phyloP scores from a whole-genome alignment of 2,329 filamentous ascomycete genomes.

The Penicillium rolfsii region DNA sequence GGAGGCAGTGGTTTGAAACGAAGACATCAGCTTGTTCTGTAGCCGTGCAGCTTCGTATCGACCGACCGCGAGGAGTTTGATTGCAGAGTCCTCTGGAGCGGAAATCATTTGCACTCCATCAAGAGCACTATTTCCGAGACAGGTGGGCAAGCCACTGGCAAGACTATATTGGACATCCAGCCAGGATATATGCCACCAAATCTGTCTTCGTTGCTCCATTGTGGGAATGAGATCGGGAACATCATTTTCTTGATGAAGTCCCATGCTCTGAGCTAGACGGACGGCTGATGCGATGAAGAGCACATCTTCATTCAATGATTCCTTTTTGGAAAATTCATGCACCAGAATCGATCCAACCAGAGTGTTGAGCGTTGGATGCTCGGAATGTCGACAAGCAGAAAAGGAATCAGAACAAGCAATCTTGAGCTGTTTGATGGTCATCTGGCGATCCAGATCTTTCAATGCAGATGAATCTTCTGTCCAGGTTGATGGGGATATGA shows the following conservation, averaged over 20 bases:
- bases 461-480: not conserved
- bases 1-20: not conserved
- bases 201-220: constrained; percentile 15
- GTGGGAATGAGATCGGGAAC: not conserved
- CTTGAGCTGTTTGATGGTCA: constrained; percentile 11
- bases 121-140: constrained; percentile 7
- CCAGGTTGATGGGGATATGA: constrained; percentile 2
- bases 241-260: constrained; percentile 20
- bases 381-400: constrained; percentile 13
- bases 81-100: not conserved
- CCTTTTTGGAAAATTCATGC: constrained; percentile 10
- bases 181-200: constrained; percentile 30
- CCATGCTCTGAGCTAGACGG: constrained; percentile 26
- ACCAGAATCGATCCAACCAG: constrained; percentile 23
- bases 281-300: constrained; percentile 16
- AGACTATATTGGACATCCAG: constrained; percentile 28
- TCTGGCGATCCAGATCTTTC: not conserved
- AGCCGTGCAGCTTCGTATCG: constrained; percentile 13
- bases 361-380: constrained; percentile 26
- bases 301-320: constrained; percentile 1
- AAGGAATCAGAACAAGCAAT: constrained; percentile 17
- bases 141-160: constrained; percentile 23
- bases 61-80: constrained; percentile 10
- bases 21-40: constrained; percentile 5
- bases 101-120: constrained; percentile 4